Evolutionary conservation across 306 rosid species (phyloP).

Genomic region (Cicer bijugum): DNA sequence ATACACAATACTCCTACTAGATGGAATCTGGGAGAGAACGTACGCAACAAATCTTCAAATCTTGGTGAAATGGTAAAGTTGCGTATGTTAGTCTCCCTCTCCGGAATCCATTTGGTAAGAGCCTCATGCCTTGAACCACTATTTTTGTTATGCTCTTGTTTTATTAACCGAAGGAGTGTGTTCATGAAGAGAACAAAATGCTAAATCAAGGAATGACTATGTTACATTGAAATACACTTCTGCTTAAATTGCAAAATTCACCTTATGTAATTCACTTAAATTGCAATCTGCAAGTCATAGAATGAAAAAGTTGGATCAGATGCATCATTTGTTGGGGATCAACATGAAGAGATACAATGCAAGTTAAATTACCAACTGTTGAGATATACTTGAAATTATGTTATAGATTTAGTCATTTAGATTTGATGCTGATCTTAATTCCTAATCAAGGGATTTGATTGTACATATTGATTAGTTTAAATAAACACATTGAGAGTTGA

Average conservation of each 20-base stretch:
- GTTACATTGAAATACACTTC: slow-evolving; percentile 23
- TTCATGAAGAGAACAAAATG: slow-evolving; percentile 27
- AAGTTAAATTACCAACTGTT: background rate
- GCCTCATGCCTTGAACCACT: background rate
- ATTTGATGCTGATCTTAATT: too few relatives aligned
- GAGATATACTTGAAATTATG: too few relatives aligned
- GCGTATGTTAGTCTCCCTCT: background rate
- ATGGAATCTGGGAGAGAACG: too few relatives aligned
- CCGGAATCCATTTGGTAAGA: background rate
- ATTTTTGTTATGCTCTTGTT: background rate
- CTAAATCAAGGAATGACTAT: slow-evolving; percentile 31
- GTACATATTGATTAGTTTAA: too few relatives aligned
- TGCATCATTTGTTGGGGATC: background rate
- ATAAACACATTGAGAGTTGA: too few relatives aligned
- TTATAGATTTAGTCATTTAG: too few relatives aligned
- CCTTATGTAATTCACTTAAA: slow-evolving; percentile 25
- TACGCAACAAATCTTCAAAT: too few relatives aligned
- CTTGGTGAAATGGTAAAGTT: background rate
- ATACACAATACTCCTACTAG: too few relatives aligned
- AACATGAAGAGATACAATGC: slow-evolving; percentile 6
- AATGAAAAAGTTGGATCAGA: slow-evolving; percentile 9
- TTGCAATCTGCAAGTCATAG: slow-evolving; percentile 29
- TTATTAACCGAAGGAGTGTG: slow-evolving; percentile 3
- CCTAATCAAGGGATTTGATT: too few relatives aligned
- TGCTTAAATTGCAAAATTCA: slow-evolving; percentile 22